phyloP scores from a whole-genome alignment of 73 alveolate genomes.

The Tetrahymena elliotti region DNA sequence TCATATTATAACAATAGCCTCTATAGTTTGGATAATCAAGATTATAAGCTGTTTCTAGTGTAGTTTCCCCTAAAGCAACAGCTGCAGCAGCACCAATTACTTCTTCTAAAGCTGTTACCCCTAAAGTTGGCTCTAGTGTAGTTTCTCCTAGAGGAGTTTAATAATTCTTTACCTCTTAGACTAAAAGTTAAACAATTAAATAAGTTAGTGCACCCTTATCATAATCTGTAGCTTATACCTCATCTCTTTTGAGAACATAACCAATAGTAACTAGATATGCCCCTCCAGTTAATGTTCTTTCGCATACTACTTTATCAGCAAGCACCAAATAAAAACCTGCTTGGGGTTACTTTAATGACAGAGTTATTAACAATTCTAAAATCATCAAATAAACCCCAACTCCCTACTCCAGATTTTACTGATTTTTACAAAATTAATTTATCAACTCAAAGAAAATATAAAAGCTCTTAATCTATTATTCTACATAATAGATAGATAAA shows the following conservation, averaged over 20 bases:
- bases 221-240: not conserved
- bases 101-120: not conserved
- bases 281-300: not conserved
- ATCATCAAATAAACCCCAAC: not conserved
- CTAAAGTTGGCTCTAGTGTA: not conserved
- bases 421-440: not conserved
- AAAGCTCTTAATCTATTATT: no score
- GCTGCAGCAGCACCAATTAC: not conserved
- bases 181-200: not conserved
- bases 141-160: not conserved
- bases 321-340: not conserved
- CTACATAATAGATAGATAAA: not conserved
- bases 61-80: not conserved
- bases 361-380: not conserved
- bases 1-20: not conserved
- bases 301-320: not conserved
- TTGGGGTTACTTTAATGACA: not conserved
- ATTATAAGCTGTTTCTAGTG: not conserved
- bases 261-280: not conserved
- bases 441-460: not conserved
- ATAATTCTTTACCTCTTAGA: not conserved
- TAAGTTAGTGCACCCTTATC: not conserved
- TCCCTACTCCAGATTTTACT: not conserved
- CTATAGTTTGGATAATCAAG: not conserved
- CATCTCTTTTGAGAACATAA: not conserved